These are phyloP conservation scores for Hymenoscyphus infarciens DNA, from an alignment of 2,329 filamentous ascomycete species.

Conservation along the genomic window DNA sequence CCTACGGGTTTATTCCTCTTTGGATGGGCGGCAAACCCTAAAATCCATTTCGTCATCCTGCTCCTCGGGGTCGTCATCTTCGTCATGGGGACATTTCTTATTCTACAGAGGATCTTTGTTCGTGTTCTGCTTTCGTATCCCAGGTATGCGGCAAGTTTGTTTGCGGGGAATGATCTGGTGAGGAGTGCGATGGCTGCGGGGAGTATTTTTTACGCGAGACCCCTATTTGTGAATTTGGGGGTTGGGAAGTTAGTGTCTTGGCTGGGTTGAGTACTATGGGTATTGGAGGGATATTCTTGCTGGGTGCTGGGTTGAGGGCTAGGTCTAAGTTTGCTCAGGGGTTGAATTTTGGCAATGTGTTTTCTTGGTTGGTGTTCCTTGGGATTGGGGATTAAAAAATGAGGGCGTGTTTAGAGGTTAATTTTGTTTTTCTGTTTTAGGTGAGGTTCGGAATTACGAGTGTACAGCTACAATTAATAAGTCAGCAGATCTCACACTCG, in stretches of 20 bases:
- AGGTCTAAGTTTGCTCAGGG: constrained; percentile 29
- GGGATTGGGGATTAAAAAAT: too few species aligned
- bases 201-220: constrained; percentile 36
- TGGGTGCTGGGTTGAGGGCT: constrained; percentile 28
- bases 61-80: constrained; percentile 47
- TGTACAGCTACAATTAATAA: too few species aligned
- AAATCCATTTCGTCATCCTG: constrained; percentile 54
- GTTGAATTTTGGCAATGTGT: neutral
- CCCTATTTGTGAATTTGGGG: constrained; percentile 52
- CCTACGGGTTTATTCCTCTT: constrained; percentile 54
- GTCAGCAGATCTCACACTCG: too few species aligned
- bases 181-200: constrained; percentile 36
- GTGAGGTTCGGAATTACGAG: too few species aligned
- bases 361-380: too few species aligned
- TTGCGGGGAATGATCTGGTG: constrained; percentile 52
- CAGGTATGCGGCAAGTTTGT: constrained; percentile 52
- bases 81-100: constrained; percentile 40
- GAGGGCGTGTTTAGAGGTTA: too few species aligned
- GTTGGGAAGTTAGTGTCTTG: constrained; percentile 55
- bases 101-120: constrained; percentile 60
- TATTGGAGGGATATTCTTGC: constrained; percentile 45
- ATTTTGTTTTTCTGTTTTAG: too few species aligned
- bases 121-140: constrained; percentile 55
- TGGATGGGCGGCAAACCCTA: constrained; percentile 50
- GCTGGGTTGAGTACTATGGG: constrained; percentile 52